Evolutionary conservation across 495 filamentous ascomycete species (phyloP).

Genomic region (Peziza echinospora): DNA sequence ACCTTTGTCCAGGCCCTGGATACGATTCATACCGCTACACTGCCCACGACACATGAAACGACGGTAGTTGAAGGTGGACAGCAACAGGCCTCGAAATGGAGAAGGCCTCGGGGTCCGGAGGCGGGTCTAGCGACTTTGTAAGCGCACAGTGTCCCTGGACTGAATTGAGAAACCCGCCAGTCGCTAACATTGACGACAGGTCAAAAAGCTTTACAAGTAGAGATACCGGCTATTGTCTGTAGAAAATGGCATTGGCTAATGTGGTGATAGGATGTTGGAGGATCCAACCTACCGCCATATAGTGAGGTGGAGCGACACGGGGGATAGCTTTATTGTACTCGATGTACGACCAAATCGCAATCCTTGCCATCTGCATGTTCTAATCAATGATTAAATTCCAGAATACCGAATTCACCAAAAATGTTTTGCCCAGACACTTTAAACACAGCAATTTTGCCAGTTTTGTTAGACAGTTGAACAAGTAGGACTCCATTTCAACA

Average conservation of each 20-base stretch:
- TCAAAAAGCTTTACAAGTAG: slow-evolving; percentile 97
- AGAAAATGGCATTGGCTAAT: slow-evolving; percentile 17
- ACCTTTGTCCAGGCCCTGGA: too few relatives aligned
- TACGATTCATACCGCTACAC: too few relatives aligned
- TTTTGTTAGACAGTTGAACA: slow-evolving; percentile 96
- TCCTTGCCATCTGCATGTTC: slow-evolving; percentile 1
- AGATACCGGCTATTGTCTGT: too few relatives aligned
- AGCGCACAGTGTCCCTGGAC: slow-evolving; percentile 11
- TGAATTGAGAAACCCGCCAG: slow-evolving; percentile 3
- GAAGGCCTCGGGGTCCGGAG: not conserved
- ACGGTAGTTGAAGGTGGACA: slow-evolving; percentile 3
- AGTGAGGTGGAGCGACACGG: slow-evolving; percentile 85
- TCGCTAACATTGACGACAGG: slow-evolving; percentile 35
- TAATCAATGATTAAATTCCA: slow-evolving; percentile 21
- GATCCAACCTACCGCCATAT: slow-evolving; percentile 80
- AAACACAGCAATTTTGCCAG: slow-evolving; percentile 99
- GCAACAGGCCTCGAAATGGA: not conserved
- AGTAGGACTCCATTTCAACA: slow-evolving; percentile 36
- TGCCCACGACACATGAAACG: not conserved
- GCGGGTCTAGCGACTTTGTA: slow-evolving; percentile 44
- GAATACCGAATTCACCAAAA: slow-evolving; percentile 97
- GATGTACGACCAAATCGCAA: slow-evolving; percentile 37
- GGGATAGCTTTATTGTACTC: slow-evolving; percentile 90
- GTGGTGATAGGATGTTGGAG: slow-evolving; percentile 69
- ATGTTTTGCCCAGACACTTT: slow-evolving; percentile 93